A percentile compares a stretch with the other conserved stretches of the same genome.
These are phyloP conservation scores for Leccinum proximum DNA, from an alignment of 1,284 basidiomycete genomes.

Conservation along the genomic window DNA sequence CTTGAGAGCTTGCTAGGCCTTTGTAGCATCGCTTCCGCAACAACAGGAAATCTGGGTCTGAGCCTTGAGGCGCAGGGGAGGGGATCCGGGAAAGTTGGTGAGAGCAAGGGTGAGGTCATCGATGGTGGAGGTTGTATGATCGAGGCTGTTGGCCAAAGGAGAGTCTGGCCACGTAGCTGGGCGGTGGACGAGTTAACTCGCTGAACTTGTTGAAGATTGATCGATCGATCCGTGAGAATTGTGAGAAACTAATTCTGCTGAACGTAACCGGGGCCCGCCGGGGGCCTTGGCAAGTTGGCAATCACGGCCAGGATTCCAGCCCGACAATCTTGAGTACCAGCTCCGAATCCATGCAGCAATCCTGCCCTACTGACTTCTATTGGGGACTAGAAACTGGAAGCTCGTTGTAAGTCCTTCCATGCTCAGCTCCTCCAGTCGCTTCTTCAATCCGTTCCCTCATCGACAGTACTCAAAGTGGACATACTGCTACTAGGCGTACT, in stretches of 20 bases:
- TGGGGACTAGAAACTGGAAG: conserved; percentile 63
- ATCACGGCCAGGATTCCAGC: conserved; percentile 23
- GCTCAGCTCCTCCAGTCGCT: conserved; percentile 55
- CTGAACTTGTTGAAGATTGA: too few species aligned
- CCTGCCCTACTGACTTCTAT: conserved; percentile 54
- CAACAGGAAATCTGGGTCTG: conserved; percentile 29
- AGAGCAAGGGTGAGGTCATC: conserved; percentile 75
- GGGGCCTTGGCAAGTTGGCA: too few species aligned
- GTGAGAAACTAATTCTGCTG: not conserved
- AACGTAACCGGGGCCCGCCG: too few species aligned
- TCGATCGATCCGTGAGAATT: conserved; percentile 21
- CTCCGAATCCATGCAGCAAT: conserved; percentile 73
- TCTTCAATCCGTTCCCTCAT: conserved; percentile 41
- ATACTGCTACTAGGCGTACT: conserved; percentile 33
- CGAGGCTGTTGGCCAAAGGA: conserved; percentile 51
- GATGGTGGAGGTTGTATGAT: conserved; percentile 63
- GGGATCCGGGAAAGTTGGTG: conserved; percentile 64
- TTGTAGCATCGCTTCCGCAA: too few species aligned
- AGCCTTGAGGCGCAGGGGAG: conserved; percentile 55
- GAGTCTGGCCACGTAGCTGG: conserved; percentile 47
- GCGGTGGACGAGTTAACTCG: not conserved
- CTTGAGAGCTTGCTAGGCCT: too few species aligned
- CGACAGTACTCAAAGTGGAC: conserved; percentile 65
- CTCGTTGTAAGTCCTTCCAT: conserved; percentile 71
- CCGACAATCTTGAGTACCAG: conserved; percentile 56